phyloP scores from a whole-genome alignment of 2,329 filamentous ascomycete genomes.

The Monosporascus sp. region DNA sequence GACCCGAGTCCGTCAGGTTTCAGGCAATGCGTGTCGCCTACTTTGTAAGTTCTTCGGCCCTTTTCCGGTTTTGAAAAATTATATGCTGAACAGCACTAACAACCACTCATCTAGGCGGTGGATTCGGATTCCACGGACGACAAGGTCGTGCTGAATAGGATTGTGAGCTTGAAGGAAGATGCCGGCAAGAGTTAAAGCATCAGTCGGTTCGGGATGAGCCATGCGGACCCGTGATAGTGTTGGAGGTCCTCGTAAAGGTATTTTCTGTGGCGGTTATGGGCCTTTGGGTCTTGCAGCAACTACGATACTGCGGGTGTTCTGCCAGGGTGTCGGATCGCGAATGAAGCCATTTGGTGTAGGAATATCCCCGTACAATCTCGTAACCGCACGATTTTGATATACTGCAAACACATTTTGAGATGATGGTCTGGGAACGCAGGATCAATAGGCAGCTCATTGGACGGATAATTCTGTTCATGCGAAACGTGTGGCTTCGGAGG shows the following conservation, averaged over 20 bases:
- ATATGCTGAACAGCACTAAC: slow-evolving; percentile 8
- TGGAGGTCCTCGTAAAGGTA: too few species aligned
- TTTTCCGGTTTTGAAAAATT: not conserved
- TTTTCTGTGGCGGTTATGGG: too few species aligned
- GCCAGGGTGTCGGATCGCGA: not conserved
- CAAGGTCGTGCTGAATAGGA: slow-evolving; percentile 84
- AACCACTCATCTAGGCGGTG: slow-evolving; percentile 45
- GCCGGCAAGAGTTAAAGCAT: slow-evolving; percentile 51
- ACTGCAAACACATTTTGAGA: too few species aligned
- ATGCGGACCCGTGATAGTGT: too few species aligned
- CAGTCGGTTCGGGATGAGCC: too few species aligned
- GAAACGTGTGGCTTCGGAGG: not conserved
- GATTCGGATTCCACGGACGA: slow-evolving; percentile 75
- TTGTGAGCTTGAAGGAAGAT: slow-evolving; percentile 89
- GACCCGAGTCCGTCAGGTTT: slow-evolving; percentile 76
- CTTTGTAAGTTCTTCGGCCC: slow-evolving; percentile 48
- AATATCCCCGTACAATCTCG: too few species aligned
- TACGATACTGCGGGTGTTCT: not conserved
- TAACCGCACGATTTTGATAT: too few species aligned
- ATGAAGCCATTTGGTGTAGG: not conserved
- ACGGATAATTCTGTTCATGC: not conserved
- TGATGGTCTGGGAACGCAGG: too few species aligned
- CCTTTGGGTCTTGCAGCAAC: not conserved
- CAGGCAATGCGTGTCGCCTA: slow-evolving; percentile 88
- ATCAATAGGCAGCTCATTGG: not conserved